Evolutionary conservation across 2,329 filamentous ascomycete genomes (phyloP).

Genomic region (Madurella mycetomatis): DNA sequence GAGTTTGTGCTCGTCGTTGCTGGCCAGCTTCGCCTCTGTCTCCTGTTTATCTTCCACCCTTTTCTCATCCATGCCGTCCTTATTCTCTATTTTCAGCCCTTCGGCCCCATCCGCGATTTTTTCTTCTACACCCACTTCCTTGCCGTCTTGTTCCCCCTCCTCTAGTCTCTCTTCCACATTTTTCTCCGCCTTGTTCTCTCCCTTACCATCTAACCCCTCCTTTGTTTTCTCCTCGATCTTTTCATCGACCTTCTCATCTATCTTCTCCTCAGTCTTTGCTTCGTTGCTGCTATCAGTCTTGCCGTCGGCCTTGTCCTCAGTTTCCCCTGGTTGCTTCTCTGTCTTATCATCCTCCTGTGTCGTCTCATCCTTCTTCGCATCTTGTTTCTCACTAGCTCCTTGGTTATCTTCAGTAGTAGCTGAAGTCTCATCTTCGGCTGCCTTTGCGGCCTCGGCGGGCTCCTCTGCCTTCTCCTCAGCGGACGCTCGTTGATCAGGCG

Average conservation of each 20-base stretch:
- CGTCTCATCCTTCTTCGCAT: too few species aligned
- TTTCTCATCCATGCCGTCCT: too few species aligned
- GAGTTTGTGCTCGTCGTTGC: background rate
- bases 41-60: too few species aligned
- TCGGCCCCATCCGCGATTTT: too few species aligned
- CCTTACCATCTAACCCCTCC: background rate
- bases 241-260: background rate
- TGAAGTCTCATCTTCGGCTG: background rate
- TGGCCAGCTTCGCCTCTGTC: background rate
- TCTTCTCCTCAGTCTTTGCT: background rate
- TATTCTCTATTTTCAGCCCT: too few species aligned
- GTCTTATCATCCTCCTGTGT: too few species aligned
- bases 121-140: background rate
- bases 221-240: background rate
- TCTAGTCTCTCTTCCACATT: background rate
- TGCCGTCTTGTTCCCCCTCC: background rate
- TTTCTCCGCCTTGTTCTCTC: background rate
- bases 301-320: too few species aligned
- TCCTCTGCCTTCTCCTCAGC: slow-evolving; percentile 4
- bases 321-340: too few species aligned
- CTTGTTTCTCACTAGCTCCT: too few species aligned
- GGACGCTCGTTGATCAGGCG: background rate
- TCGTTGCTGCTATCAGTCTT: background rate
- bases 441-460: background rate
- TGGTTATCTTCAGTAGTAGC: background rate